phyloP scores from a whole-genome alignment of 441 rosid species.

The Kokia cookei region DNA sequence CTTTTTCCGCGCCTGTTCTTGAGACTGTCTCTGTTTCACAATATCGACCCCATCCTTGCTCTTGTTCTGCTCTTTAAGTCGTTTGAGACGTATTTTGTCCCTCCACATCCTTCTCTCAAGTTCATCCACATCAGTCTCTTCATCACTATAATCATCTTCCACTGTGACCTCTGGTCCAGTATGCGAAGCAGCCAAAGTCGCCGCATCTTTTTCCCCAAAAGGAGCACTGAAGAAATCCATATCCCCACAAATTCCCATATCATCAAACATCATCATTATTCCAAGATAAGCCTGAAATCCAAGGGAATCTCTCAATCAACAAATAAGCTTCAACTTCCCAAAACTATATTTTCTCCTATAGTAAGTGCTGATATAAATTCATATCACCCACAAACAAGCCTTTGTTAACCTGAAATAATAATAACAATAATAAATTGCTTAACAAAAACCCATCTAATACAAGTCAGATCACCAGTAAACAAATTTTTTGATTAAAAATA shows the following conservation, averaged over 20 bases:
- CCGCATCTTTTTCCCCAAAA: slow-evolving; percentile 27
- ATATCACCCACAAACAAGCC: no score
- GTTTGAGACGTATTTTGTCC: slow-evolving; percentile 59
- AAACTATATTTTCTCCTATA: no score
- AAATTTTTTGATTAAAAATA: no score
- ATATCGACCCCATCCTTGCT: slow-evolving; percentile 48
- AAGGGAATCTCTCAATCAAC: background rate
- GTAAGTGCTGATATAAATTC: no score
- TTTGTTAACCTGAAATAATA: no score
- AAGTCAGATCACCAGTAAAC: slow-evolving; percentile 15
- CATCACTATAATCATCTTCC: slow-evolving; percentile 52
- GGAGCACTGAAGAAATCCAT: slow-evolving; percentile 53
- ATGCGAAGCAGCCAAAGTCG: slow-evolving; percentile 12
- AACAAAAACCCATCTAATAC: slow-evolving; percentile 1
- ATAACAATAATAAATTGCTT: no score
- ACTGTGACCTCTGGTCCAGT: slow-evolving; percentile 29
- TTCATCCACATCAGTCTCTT: slow-evolving; percentile 61
- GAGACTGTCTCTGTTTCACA: slow-evolving; percentile 79
- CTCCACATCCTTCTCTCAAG: slow-evolving; percentile 85
- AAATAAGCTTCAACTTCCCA: no score
- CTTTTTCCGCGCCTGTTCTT: slow-evolving; percentile 90
- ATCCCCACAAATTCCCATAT: slow-evolving; percentile 70
- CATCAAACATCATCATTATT: slow-evolving; percentile 52
- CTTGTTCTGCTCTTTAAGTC: slow-evolving; percentile 59
- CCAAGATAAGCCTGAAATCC: background rate